phyloP scores from a whole-genome alignment of 176 grass and related monocot genomes.

The Zoysia pacifica region DNA sequence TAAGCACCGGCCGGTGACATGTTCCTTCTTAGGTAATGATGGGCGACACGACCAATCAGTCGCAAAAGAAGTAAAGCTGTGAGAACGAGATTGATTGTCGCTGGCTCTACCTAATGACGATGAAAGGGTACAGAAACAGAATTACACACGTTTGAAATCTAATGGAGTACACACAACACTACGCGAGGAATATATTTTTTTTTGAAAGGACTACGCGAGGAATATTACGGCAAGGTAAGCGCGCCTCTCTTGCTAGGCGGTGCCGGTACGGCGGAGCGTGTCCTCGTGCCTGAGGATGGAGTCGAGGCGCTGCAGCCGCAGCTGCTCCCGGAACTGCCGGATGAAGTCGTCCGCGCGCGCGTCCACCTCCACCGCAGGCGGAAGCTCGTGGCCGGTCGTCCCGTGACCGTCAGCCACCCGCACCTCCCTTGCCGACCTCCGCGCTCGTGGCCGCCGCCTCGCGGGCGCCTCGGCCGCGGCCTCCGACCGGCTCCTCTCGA shows the following conservation, averaged over 20 bases:
- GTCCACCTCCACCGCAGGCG: conserved; percentile 23
- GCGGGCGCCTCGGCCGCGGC: not conserved
- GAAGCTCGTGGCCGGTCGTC: not conserved
- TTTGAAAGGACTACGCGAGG: too few species aligned
- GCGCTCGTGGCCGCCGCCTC: not conserved
- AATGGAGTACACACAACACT: too few species aligned
- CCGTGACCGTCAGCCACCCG: not conserved
- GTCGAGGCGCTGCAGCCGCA: conserved; percentile 31
- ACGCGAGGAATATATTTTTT: too few species aligned
- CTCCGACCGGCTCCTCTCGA: conserved; percentile 14
- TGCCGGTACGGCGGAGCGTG: conserved; percentile 33
- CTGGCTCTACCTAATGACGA: not conserved
- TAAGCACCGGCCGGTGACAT: not conserved
- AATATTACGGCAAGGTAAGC: too few species aligned
- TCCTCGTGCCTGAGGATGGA: conserved; percentile 16
- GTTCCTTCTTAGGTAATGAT: not conserved
- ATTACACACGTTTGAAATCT: too few species aligned
- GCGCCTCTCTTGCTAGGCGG: not conserved
- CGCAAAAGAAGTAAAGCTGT: not conserved
- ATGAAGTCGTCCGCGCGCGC: conserved; percentile 33
- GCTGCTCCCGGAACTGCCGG: conserved; percentile 29
- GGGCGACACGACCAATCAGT: not conserved
- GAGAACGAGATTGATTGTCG: not conserved
- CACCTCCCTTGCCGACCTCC: not conserved
- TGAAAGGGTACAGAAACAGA: too few species aligned